Conservation (phyloP, 768 basidiomycete species). For the Rhodotorula diobovata region DNA sequence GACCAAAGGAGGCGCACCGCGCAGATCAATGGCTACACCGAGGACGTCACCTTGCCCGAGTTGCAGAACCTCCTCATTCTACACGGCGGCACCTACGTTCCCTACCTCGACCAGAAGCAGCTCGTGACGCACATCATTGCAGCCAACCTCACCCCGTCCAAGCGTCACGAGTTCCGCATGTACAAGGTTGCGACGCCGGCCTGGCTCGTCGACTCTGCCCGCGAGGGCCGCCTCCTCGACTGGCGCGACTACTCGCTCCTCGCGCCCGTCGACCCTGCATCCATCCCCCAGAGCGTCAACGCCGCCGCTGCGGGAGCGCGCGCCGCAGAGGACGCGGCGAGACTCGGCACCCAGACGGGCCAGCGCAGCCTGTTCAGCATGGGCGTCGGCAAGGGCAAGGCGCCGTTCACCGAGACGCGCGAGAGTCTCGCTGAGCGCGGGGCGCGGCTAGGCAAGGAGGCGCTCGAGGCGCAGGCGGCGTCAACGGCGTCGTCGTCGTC, state of each 20-base stretch:
- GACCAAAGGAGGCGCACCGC: not conserved
- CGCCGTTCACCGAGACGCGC: slow-evolving; percentile 11
- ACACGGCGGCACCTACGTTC: slow-evolving; percentile 76
- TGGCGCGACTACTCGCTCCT: slow-evolving; percentile 62
- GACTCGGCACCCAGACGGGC: slow-evolving; percentile 21
- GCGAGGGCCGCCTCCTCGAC: slow-evolving; percentile 63
- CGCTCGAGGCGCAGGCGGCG: not conserved
- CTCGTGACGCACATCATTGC: slow-evolving; percentile 85
- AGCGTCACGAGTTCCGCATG: slow-evolving; percentile 77
- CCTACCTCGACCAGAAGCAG: slow-evolving; percentile 81
- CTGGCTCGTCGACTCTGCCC: slow-evolving; percentile 81
- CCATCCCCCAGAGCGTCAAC: no score
- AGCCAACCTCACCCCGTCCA: slow-evolving; percentile 80
- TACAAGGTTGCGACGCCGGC: slow-evolving; percentile 86
- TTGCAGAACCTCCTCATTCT: slow-evolving; percentile 71
- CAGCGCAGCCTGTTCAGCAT: slow-evolving; percentile 35
- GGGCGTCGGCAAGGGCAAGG: not conserved
- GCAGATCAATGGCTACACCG: slow-evolving; percentile 84
- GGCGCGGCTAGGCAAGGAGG: slow-evolving; percentile 14
- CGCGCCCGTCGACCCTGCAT: not conserved
- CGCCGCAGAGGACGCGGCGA: not conserved
- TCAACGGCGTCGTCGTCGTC: not conserved
- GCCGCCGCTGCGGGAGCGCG: not conserved
- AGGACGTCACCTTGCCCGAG: slow-evolving; percentile 62
- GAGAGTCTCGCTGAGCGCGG: slow-evolving; percentile 29